Base-by-base conservation (phyloP, 805 yeast species). In the Kazachstania psychrophila region DNA sequence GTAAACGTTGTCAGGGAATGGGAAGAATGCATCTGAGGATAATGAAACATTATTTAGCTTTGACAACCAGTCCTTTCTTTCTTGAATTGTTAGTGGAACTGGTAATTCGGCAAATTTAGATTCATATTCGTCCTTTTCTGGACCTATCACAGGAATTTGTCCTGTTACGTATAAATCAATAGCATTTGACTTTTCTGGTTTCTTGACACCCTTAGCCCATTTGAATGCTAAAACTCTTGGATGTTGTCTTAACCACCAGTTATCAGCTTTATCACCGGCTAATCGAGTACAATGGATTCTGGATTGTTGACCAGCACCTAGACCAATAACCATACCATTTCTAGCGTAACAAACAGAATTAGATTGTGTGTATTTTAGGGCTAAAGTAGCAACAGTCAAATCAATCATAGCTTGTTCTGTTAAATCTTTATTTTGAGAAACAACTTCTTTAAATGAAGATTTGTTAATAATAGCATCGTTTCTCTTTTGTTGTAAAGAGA, bases 161-260 rank as follows among this genome's bases (percentile, higher is more conserved):
- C 78, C 76, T 16, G 95, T 77, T 31, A 92, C 97, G 58, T 60
- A 92, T 62, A 92, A 72, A 64, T 92, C 99, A 63, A 92, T 92
- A 38, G 96, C 98, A 60, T 92, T 92, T 35, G 95, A 82, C 75
- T 92, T 92, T 62, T 92, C 98, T 46, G 97, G 96, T 70, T 96
- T 85, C 76, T 92, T 92, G 50, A 82, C 82, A 58, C 97, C 97
- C 70, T 86, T 86, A 46, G 95, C 94, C 97, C 97, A 92, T 68
- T 89, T 75, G 76, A 92, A 82, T 17, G 68, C 92, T 42, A 92
- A 68, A 7, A 92, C 97, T 60, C 70, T 77, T 50, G 97, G 97
- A 66, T 92, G 98, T 66, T 92, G 97, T 72, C 99, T 82, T 58
- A 92, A 75, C 98, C 98, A 92, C 97, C 97, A 92, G 75, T 88